Percentiles rank a stretch among this genome's conserved stretches.
phyloP scores from a whole-genome alignment of 345 rosid genomes.

The Microthlaspi erraticum region DNA sequence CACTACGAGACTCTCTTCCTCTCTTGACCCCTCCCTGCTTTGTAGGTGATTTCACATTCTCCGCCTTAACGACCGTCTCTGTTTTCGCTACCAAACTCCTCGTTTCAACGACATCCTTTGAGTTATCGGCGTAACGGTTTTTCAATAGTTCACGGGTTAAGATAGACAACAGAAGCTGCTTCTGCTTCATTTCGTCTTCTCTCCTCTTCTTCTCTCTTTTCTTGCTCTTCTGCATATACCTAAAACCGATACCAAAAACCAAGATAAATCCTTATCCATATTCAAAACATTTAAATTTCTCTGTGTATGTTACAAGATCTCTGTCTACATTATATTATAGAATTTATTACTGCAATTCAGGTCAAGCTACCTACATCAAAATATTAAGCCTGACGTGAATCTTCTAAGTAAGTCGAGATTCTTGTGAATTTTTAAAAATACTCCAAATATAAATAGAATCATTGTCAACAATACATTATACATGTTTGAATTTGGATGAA shows the following conservation, averaged over 20 bases:
- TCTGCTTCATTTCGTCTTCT: constrained; percentile 71
- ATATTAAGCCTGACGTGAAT: no score
- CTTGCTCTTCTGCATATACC: constrained; percentile 88
- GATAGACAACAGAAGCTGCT: constrained; percentile 83
- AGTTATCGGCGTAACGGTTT: constrained; percentile 52
- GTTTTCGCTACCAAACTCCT: constrained; percentile 32
- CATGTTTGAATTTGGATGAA: no score
- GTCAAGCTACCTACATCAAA: no score
- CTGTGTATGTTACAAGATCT: not conserved
- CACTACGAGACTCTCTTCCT: constrained; percentile 26
- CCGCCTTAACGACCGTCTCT: constrained; percentile 1
- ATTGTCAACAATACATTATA: no score
- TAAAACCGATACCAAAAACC: constrained; percentile 34
- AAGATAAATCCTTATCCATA: not conserved
- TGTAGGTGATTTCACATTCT: constrained; percentile 32
- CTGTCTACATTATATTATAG: not conserved
- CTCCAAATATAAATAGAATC: no score
- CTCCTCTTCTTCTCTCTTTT: constrained; percentile 72
- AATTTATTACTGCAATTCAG: no score
- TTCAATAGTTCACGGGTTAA: constrained; percentile 78
- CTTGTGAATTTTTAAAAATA: no score
- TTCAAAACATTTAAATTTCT: not conserved
- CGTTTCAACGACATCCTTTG: not conserved
- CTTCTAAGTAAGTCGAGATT: no score
- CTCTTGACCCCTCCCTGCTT: constrained; percentile 30